Percentiles rank a stretch among this genome's conserved stretches.
Evolutionary conservation across 139 green algal genomes (phyloP).

Genomic region (Chlamydomonas applanata): DNA sequence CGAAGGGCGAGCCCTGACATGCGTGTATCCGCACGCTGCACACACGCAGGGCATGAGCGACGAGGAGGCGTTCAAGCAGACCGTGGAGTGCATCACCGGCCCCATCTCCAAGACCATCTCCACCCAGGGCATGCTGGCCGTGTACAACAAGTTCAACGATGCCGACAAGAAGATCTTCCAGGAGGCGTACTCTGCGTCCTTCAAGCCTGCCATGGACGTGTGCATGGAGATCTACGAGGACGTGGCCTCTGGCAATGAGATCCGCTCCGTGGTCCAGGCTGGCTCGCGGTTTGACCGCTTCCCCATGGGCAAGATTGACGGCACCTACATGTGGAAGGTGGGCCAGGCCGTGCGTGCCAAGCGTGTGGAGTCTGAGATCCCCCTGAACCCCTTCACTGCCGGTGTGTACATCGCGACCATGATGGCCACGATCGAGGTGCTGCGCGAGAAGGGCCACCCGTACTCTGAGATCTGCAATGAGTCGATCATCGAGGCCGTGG

Average conservation of each 20-base stretch:
- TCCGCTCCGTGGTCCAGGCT: constrained; percentile 93
- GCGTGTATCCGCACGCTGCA: not conserved
- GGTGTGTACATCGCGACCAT: constrained; percentile 98
- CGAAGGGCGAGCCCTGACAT: too few species aligned
- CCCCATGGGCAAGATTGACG: constrained; percentile 99
- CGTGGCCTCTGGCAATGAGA: constrained; percentile 97
- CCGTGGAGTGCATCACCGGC: constrained; percentile 97
- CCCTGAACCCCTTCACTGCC: constrained; percentile 98
- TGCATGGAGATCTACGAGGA: constrained; percentile 99
- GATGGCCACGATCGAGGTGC: constrained; percentile 94
- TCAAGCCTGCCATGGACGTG: constrained; percentile 93
- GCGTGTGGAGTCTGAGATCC: constrained; percentile 85
- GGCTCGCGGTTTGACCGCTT: constrained; percentile 90
- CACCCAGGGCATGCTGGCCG: constrained; percentile 91
- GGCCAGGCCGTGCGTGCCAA: constrained; percentile 83
- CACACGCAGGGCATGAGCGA: constrained; percentile 64
- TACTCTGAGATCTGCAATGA: constrained; percentile 99
- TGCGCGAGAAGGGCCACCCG: constrained; percentile 93
- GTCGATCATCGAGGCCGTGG: constrained; percentile 97
- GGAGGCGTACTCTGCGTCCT: constrained; percentile 85
- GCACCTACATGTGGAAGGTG: constrained; percentile 98
- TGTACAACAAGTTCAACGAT: constrained; percentile 87
- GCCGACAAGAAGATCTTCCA: constrained; percentile 88
- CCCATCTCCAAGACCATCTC: constrained; percentile 93
- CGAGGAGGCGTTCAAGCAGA: constrained; percentile 96